A percentile compares a stretch with the other conserved stretches of the same genome.
phyloP scores from a whole-genome alignment of 306 rosid species.

The Lablab purpureus region DNA sequence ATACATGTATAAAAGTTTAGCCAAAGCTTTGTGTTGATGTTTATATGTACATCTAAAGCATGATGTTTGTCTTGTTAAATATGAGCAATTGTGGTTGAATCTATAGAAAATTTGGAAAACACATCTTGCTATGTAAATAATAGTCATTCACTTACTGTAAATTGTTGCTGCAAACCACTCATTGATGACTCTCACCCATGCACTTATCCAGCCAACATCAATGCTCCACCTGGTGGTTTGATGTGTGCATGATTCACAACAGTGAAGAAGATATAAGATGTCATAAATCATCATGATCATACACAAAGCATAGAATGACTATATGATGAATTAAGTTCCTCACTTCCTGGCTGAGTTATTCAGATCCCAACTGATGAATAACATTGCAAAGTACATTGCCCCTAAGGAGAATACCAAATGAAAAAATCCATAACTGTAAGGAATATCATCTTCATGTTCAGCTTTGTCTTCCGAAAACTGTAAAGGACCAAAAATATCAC shows the following conservation, averaged over 20 bases:
- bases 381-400: conserved; percentile 90
- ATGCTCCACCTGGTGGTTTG: conserved; percentile 85
- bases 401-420: conserved; percentile 88
- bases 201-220: conserved; percentile 92
- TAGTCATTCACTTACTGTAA: conserved; percentile 66
- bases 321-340: conserved; percentile 23
- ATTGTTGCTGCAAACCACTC: conserved; percentile 94
- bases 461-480: conserved; percentile 69
- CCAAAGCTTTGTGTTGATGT: too few species aligned
- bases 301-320: not conserved
- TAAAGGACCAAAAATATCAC: conserved; percentile 5
- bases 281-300: conserved; percentile 2
- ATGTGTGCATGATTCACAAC: conserved; percentile 7
- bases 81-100: not conserved
- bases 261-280: conserved; percentile 17
- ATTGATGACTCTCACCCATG: conserved; percentile 81
- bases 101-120: not conserved
- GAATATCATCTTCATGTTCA: conserved; percentile 68
- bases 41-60: too few species aligned
- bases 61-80: not conserved
- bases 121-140: not conserved
- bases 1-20: too few species aligned
- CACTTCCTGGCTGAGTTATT: conserved; percentile 78
- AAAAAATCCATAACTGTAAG: conserved; percentile 82
- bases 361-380: conserved; percentile 94